phyloP scores from a whole-genome alignment of 208 protist species.

The Acanthamoeba rhysodes region DNA sequence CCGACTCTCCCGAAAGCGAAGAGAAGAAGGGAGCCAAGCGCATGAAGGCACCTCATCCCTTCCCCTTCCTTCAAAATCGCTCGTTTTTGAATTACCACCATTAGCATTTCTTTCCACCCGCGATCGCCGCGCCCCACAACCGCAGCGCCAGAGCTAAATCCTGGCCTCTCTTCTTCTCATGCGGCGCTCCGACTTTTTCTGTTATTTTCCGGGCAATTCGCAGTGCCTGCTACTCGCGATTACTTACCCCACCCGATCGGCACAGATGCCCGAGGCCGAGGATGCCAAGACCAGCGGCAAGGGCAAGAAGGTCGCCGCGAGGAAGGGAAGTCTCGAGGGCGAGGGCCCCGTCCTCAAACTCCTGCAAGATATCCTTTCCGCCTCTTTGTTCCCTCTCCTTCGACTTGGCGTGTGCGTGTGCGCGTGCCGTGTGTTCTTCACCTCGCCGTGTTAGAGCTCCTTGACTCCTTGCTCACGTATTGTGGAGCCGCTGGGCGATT shows the following conservation, averaged over 20 bases:
- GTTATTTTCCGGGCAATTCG: too few relatives aligned
- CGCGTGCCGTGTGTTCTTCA: neutral
- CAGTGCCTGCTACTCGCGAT: neutral
- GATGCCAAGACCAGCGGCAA: neutral
- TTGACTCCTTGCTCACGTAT: constrained; percentile 69
- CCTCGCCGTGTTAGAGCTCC: neutral
- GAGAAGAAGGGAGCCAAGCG: constrained; percentile 16
- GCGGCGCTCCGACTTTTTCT: too few relatives aligned
- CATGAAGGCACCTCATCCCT: neutral
- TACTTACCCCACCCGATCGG: neutral
- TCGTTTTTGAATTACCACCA: neutral
- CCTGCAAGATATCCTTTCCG: constrained; percentile 73
- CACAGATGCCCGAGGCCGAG: neutral
- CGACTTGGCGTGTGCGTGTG: neutral
- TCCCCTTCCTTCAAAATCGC: neutral
- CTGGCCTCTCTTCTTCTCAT: too few relatives aligned
- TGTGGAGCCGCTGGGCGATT: constrained; percentile 42
- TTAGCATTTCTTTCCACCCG: too few relatives aligned
- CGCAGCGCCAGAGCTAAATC: too few relatives aligned
- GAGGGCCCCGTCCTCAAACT: constrained; percentile 14
- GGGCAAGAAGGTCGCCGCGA: neutral
- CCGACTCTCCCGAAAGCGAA: neutral
- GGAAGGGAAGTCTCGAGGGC: neutral
- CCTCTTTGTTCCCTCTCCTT: neutral
- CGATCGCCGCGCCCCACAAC: too few relatives aligned